Evolutionary conservation across 1,284 basidiomycete genomes (phyloP), one percentile per base, ranked within the genome.

Genomic region (Malassezia vespertilionis): DNA sequence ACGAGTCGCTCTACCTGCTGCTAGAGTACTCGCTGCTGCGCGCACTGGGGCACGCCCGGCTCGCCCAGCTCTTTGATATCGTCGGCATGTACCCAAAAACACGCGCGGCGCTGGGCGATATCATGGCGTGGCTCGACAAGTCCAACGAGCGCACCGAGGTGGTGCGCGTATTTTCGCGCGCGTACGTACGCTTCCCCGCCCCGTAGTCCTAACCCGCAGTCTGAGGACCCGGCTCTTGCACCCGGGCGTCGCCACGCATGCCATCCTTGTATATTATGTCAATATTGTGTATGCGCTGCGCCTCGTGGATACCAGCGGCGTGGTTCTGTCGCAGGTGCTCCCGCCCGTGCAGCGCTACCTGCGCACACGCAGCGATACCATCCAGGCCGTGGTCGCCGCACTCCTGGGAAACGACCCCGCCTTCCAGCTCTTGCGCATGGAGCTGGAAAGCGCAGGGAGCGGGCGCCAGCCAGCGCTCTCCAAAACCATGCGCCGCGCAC

Each of bases 41-140:
- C 24, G 47, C 52, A 12, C 56, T 66, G 6, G 58, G 60, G 26
- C 33, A 47, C 20, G 43, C 43, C 2, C 60, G 65, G 4, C 50
- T 62, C 0, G 45, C 40, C 11, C 65, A 96, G 72, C 82, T 97
- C 15, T 96, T 93, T 63, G 87, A 93, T 57, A 91, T 97, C 47
- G 90, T 97, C 48, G 81, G 91, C 37, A 84, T 89, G 61, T 93
- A 81, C 59, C 90, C 93, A 0, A 84, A 88, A 47, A 93, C 90
- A 0, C 75, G 76, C 52, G 79, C 82, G 1, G 89, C 88, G 0
- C 73, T 97, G n/a, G 77, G 84, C 47, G 93, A 97, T 69, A 76
- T 97, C 23, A 83, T 80, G 72, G 83, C 84, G 53, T 24, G 74
- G 43, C 48, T 54, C 4, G 44, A 54, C 8, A 54, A 40, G 18